Percentiles rank a stretch among this genome's conserved stretches.
phyloP scores from a whole-genome alignment of 2,329 filamentous ascomycete species.

The Tricladium varicosporioides region DNA sequence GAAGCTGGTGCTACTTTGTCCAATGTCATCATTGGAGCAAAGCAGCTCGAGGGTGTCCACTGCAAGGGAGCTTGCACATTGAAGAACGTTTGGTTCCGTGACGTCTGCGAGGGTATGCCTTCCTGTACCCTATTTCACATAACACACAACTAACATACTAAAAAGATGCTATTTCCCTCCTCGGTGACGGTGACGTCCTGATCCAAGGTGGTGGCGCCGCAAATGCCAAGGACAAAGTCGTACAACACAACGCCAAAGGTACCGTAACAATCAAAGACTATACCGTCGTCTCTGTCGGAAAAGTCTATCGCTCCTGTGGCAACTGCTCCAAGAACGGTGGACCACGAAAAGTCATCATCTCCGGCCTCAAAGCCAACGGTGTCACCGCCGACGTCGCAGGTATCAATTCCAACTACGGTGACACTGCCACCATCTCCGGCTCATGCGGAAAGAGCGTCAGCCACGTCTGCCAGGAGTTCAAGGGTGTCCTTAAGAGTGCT shows the following conservation, averaged over 20 bases:
- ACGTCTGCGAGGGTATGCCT: slow-evolving; percentile 27
- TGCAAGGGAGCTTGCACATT: slow-evolving; percentile 48
- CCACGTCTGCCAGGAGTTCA: slow-evolving; percentile 25
- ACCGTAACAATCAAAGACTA: slow-evolving; percentile 37
- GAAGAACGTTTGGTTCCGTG: slow-evolving; percentile 43
- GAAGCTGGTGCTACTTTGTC: slow-evolving; percentile 48
- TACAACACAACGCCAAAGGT: slow-evolving; percentile 37
- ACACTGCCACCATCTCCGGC: slow-evolving; percentile 31
- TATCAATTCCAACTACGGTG: slow-evolving; percentile 35
- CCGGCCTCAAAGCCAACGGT: slow-evolving; percentile 34
- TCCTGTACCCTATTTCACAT: slow-evolving; percentile 22
- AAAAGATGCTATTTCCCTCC: slow-evolving; percentile 33
- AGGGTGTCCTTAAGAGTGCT: slow-evolving; percentile 18
- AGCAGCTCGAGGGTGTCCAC: slow-evolving; percentile 50
- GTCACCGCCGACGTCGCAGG: slow-evolving; percentile 31
- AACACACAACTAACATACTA: background rate
- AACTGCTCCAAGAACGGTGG: slow-evolving; percentile 39
- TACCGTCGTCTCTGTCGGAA: slow-evolving; percentile 40
- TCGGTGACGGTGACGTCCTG: slow-evolving; percentile 32
- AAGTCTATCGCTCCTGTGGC: slow-evolving; percentile 48
- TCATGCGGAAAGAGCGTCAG: slow-evolving; percentile 20
- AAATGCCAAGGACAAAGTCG: slow-evolving; percentile 36
- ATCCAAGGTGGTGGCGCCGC: slow-evolving; percentile 38
- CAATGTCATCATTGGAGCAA: slow-evolving; percentile 53
- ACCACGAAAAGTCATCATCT: slow-evolving; percentile 30